Percentiles rank a stretch among this genome's conserved stretches.
These are phyloP conservation scores for Triangularia verruculosa DNA, from an alignment of 2,329 filamentous ascomycete genomes.

Conservation along the genomic window DNA sequence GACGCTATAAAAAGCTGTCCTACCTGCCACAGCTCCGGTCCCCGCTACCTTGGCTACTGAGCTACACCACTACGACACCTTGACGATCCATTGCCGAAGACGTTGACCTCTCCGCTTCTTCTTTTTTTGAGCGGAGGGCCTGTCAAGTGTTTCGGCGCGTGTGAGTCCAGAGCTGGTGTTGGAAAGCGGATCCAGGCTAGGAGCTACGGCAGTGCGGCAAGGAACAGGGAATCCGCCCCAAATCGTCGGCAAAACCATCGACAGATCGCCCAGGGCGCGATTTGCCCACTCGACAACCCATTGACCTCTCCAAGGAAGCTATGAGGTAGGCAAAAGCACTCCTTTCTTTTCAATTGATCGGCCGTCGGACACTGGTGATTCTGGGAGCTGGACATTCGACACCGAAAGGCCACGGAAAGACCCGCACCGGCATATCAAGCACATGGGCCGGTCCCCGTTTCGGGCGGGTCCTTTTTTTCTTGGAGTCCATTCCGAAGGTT, in stretches of 20 bases:
- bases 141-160: not conserved
- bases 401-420: not conserved
- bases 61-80: not conserved
- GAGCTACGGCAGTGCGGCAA: constrained; percentile 1
- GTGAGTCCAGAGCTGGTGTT: not conserved
- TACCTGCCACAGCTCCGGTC: not conserved
- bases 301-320: constrained; percentile 13
- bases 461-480: constrained; percentile 15
- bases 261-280: constrained; percentile 7
- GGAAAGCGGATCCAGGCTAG: constrained; percentile 5
- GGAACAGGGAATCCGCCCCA: constrained; percentile 1
- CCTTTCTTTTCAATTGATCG: constrained; percentile 1
- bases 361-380: not conserved
- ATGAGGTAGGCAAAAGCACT: constrained; percentile 25
- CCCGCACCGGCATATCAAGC: constrained; percentile 2
- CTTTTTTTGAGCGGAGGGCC: not conserved
- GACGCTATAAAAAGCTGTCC: not conserved
- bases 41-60: not conserved
- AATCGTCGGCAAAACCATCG: not conserved
- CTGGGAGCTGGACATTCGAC: not conserved
- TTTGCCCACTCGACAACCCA: constrained; percentile 13
- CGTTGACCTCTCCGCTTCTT: not conserved
- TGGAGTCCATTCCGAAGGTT: constrained; percentile 1
- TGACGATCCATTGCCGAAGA: not conserved
- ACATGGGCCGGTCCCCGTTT: constrained; percentile 11